These are phyloP conservation scores for Lunasporangiospora selenospora DNA, from an alignment of 192 early-diverging fungal species.

Conservation along the genomic window DNA sequence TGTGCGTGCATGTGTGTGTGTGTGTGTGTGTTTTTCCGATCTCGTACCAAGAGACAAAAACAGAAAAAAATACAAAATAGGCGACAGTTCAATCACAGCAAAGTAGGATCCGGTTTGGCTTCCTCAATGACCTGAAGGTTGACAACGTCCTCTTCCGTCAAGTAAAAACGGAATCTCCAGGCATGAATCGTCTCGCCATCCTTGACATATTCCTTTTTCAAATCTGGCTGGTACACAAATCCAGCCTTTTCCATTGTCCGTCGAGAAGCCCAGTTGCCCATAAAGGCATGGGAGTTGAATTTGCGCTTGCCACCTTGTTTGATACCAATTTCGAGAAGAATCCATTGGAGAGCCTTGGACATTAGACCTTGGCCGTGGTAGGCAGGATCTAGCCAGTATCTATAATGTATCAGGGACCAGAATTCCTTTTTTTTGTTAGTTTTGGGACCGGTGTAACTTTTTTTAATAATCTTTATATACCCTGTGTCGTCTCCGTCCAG, in stretches of 20 bases:
- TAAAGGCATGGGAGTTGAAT: conserved; percentile 17
- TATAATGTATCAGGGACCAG: background rate
- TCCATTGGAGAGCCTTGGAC: conserved; percentile 27
- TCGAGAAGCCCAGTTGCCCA: conserved; percentile 30
- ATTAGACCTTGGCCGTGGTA: conserved; percentile 40
- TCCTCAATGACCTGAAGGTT: background rate
- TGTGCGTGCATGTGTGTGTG: too few relatives aligned
- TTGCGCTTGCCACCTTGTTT: conserved; percentile 38
- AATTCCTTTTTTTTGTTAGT: background rate
- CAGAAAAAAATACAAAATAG: too few relatives aligned
- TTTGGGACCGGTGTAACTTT: too few relatives aligned
- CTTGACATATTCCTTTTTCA: background rate
- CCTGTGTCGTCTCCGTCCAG: conserved; percentile 32
- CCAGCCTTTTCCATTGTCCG: conserved; percentile 32
- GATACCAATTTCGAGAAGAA: conserved; percentile 13
- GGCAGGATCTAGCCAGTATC: conserved; percentile 36
- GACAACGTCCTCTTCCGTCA: conserved; percentile 15
- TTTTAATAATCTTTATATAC: too few relatives aligned
- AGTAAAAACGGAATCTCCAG: conserved; percentile 16
- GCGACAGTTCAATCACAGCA: too few relatives aligned
- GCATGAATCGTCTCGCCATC: background rate
- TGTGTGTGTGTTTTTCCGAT: too few relatives aligned
- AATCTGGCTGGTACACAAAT: conserved; percentile 20
- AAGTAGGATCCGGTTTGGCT: too few relatives aligned
- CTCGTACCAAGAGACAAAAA: too few relatives aligned